Evolutionary conservation across 768 basidiomycete genomes (phyloP), one percentile per base, ranked within the genome.

Genomic region (Glaciozyma martinii): DNA sequence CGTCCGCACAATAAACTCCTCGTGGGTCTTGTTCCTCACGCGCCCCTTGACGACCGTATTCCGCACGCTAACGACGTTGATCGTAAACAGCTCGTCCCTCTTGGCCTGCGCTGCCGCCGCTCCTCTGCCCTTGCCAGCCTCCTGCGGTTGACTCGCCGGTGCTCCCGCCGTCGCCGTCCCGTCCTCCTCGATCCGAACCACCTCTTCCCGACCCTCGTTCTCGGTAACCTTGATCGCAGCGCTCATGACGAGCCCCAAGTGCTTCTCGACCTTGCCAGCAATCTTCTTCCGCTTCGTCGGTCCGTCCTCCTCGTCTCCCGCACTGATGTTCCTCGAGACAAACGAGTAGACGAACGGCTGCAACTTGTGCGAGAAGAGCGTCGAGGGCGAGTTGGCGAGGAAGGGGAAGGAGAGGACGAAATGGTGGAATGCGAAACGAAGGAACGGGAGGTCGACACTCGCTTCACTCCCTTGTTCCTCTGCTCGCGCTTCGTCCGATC

Each of bases 1-100:
- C 0, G 93, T 98, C 37, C 90, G 84, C 37, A 99, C 84, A 71
- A 99, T 85, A 75, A 99, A 99, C 81, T 98, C 95, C 88, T 98
- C 93, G 78, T 99, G 93, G 76, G 80, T 82, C 71, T 86, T 84
- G 75, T 84, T 90, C 64, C 95, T 80, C 68, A 99, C 82, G 47
- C 90, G 83, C 12, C 90, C 88, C 77, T 85, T 92, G 76, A 89
- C 87, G 6, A 84, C 77, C 5, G 94, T 86, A 0, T 86, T 84
- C 66, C 91, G 82, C 13, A 99, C 88, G 49, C 88, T 85, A 52
- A 97, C 82, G 53, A 99, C 82, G 75, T 99, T 98, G 71, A 99
- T 86, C 60, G 91, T 87, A 71, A 98, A 97, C 2, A 80, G 79
- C 3, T n/a, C 18, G 53, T 82, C 82, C 81, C 30, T 76, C 74